Conservation (phyloP, 345 rosid genomes). For the Gossypium arboreum region DNA sequence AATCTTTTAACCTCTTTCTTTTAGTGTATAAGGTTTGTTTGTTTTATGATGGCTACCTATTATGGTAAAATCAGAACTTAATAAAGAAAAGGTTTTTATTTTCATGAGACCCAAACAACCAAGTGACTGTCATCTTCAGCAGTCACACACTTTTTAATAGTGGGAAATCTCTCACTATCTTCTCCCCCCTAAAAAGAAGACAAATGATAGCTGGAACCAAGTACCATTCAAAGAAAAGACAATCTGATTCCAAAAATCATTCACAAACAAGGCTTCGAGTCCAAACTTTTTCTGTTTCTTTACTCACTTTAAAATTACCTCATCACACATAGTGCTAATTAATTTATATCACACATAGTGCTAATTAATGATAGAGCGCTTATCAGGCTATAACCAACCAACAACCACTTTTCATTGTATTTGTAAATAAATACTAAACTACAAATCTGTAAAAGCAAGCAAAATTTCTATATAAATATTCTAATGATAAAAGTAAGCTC, state of each 20-base stretch:
- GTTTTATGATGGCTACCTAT: background rate
- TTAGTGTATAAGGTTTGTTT: background rate
- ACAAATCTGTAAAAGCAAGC: background rate
- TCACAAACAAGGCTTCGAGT: background rate
- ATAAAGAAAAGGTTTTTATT: no score
- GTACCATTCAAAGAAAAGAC: background rate
- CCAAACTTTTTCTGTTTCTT: background rate
- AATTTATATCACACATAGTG: background rate
- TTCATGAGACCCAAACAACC: background rate
- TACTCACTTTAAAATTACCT: background rate
- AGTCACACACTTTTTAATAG: conserved; percentile 12
- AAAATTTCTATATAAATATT: background rate
- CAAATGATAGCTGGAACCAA: conserved; percentile 33
- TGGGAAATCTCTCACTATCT: conserved; percentile 17
- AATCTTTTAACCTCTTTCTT: background rate
- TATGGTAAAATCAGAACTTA: background rate
- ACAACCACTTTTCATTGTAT: background rate
- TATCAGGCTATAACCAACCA: conserved; percentile 15
- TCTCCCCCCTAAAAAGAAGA: background rate
- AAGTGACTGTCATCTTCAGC: conserved; percentile 16
- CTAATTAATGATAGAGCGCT: background rate
- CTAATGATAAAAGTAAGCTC: background rate
- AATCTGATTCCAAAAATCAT: conserved; percentile 3
- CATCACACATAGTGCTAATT: background rate
- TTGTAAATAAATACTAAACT: no score